Base-by-base conservation (phyloP, 495 filamentous ascomycete genomes). In the Aspergillus ellipticus region DNA sequence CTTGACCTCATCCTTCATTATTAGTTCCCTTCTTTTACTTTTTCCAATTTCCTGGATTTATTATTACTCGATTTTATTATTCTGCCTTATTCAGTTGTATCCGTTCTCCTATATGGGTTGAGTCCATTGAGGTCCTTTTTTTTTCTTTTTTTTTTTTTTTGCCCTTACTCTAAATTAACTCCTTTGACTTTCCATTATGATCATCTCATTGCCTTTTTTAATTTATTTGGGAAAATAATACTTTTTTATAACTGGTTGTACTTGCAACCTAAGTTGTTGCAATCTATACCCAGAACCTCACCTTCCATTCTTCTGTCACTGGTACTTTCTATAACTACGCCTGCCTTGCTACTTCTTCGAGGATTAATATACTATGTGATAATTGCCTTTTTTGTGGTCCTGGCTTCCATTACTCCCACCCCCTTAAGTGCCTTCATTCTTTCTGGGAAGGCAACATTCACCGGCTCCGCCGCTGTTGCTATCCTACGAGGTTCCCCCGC, bases 1-100 rank as follows among this genome's bases (percentile, higher is more conserved):
- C 69, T 74, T 74, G 72, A 76, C 70, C 66, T 74, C 71, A 69
- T 71, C 62, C 62, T 67, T 56, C 56, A 57, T 63, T 57, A 56
- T 57, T 53, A 48, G 37, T 56, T 57, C 65, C 53, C 60, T 59
- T 53, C 57, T 59, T 57, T 60, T 24, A 53, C 43, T 52, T 51
- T 58, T 43, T 48, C 35, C 45, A 39, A 45, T 51, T 52, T 41
- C 16, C 16, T 47, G 39, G 35, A 51, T 61, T 50, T 50, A 42
- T 54, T 37, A 59, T 54, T 52, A 55, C 54, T 45, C 24, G 4
- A 28, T 41, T 51, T 54, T 51, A 55, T 58, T 53, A 42, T 51
- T 60, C 49, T 24, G 15, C 42, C 42, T 53, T 45, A 51, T 55
- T 48, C 49, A 51, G 54, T 57, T 53, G 49, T 51, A 21, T 28